phyloP scores from a whole-genome alignment of 2,329 filamentous ascomycete genomes.

The Xylogone sp. region DNA sequence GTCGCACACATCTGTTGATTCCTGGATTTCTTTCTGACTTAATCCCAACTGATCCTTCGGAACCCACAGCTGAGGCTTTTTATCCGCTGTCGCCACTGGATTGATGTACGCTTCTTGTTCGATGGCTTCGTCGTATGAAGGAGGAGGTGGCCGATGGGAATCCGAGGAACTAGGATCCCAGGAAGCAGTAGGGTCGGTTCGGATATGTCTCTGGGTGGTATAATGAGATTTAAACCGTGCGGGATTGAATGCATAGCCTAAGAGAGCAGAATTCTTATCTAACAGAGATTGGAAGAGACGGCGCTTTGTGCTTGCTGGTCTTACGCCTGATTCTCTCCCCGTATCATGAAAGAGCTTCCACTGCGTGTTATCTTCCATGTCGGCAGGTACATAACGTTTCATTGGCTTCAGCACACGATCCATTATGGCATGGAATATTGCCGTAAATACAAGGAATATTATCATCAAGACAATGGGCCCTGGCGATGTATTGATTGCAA shows the following conservation, averaged over 20 bases:
- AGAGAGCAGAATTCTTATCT: slow-evolving; percentile 46
- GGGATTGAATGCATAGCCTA: slow-evolving; percentile 68
- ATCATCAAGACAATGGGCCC: slow-evolving; percentile 74
- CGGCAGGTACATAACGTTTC: slow-evolving; percentile 72
- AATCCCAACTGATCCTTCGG: slow-evolving; percentile 72
- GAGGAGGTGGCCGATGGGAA: slow-evolving; percentile 25
- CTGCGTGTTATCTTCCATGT: slow-evolving; percentile 52
- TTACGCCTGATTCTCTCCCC: slow-evolving; percentile 7
- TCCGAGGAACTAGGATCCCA: too few species aligned
- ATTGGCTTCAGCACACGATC: slow-evolving; percentile 70
- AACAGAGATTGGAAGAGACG: slow-evolving; percentile 24
- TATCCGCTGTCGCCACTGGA: slow-evolving; percentile 57
- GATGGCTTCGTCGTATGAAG: slow-evolving; percentile 57
- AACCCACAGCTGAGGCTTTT: slow-evolving; percentile 77
- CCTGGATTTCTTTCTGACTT: slow-evolving; percentile 69
- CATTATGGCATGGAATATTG: slow-evolving; percentile 70
- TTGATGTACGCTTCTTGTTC: slow-evolving; percentile 69
- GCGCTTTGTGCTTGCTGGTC: slow-evolving; percentile 21
- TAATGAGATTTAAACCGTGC: slow-evolving; percentile 70
- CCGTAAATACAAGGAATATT: slow-evolving; percentile 67
- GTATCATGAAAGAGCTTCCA: slow-evolving; percentile 22
- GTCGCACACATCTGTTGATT: slow-evolving; percentile 65
- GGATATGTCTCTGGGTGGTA: slow-evolving; percentile 64
- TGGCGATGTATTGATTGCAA: slow-evolving; percentile 64
- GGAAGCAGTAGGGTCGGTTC: slow-evolving; percentile 36